These are phyloP conservation scores for Penicillium sclerotigenum DNA, from an alignment of 2,329 filamentous ascomycete genomes.

Conservation along the genomic window DNA sequence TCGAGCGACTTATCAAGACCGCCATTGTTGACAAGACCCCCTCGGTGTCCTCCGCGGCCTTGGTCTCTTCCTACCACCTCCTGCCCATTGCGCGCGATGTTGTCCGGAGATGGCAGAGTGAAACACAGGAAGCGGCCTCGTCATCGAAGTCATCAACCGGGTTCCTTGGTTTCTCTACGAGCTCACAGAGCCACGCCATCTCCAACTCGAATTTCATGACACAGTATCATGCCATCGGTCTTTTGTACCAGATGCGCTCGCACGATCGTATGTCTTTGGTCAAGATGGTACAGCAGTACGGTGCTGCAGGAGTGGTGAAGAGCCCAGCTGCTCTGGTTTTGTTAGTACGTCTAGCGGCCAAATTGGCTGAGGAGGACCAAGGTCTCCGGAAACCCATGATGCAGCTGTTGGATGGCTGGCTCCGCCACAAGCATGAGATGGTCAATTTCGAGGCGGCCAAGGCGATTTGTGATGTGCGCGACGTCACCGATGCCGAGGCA, in stretches of 20 bases:
- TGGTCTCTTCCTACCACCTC: conserved; percentile 96
- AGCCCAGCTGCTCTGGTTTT: conserved; percentile 89
- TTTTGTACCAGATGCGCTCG: conserved; percentile 95
- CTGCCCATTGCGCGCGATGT: conserved; percentile 94
- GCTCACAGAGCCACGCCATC: conserved; percentile 65
- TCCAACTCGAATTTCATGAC: conserved; percentile 92
- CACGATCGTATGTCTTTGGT: conserved; percentile 98
- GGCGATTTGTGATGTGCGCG: conserved; percentile 91
- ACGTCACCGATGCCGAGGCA: conserved; percentile 88
- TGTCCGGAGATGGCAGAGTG: conserved; percentile 95
- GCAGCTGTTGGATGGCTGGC: conserved; percentile 90
- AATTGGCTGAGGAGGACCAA: conserved; percentile 88
- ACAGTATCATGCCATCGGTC: conserved; percentile 96
- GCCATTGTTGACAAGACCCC: conserved; percentile 99
- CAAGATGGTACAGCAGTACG: conserved; percentile 99
- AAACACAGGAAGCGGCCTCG: conserved; percentile 93
- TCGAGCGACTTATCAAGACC: conserved; percentile 97
- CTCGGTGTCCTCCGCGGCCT: conserved; percentile 90
- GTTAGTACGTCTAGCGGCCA: conserved; percentile 86
- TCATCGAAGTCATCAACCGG: conserved; percentile 83
- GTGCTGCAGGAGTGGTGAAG: conserved; percentile 85
- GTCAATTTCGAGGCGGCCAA: conserved; percentile 99
- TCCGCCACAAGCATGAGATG: conserved; percentile 98
- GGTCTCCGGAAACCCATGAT: conserved; percentile 94
- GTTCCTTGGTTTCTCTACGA: conserved; percentile 90